phyloP scores from a whole-genome alignment of 192 early-diverging fungal species.

The Lobosporangium transversale region DNA sequence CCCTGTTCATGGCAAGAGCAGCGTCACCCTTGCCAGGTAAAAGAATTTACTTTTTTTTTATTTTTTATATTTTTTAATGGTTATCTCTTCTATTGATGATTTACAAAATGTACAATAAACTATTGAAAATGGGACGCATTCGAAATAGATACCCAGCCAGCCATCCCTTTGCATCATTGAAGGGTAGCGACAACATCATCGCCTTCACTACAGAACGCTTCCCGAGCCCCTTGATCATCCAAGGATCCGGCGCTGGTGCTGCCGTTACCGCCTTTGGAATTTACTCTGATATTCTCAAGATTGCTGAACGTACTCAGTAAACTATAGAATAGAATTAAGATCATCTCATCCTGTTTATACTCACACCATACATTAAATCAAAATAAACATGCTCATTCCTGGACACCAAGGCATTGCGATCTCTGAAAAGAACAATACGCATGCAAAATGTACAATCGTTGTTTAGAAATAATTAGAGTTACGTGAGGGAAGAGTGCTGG shows the following conservation, averaged over 20 bases:
- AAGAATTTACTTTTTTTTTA: constrained; percentile 1
- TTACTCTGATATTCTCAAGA: constrained; percentile 92
- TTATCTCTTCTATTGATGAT: too few relatives aligned
- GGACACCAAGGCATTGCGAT: too few relatives aligned
- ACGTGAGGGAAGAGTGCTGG: not conserved
- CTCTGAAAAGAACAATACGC: too few relatives aligned
- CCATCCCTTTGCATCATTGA: constrained; percentile 96
- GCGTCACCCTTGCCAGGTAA: constrained; percentile 81
- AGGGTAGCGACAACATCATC: constrained; percentile 99
- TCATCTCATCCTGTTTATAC: not conserved
- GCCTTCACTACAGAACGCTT: constrained; percentile 95
- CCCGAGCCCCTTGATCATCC: constrained; percentile 94
- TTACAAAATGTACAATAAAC: too few relatives aligned
- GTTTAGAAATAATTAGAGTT: too few relatives aligned
- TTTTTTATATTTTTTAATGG: too few relatives aligned
- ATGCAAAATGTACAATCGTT: too few relatives aligned
- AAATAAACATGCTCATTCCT: too few relatives aligned
- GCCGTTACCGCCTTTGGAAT: constrained; percentile 99
- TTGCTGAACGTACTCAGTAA: constrained; percentile 68
- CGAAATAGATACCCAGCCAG: constrained; percentile 74
- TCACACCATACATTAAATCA: too few relatives aligned
- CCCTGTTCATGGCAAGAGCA: constrained; percentile 68
- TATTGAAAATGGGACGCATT: too few relatives aligned
- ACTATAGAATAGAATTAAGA: constrained; percentile 7
- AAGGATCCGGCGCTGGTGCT: constrained; percentile 95